phyloP scores from a whole-genome alignment of 2,329 filamentous ascomycete species.

The Arthrinium phaeospermum region DNA sequence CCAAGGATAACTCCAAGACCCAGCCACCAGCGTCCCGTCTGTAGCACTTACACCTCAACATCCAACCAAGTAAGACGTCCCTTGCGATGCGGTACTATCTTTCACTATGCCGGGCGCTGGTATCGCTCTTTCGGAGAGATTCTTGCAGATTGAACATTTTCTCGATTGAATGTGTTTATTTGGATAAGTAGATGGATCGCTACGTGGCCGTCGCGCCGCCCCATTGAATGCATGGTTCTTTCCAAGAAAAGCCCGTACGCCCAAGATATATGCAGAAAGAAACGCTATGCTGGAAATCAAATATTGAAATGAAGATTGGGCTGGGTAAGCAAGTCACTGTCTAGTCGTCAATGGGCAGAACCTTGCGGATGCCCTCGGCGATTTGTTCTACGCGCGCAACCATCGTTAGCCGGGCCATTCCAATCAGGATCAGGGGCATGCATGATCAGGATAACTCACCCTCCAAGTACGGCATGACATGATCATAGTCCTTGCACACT shows the following conservation, averaged over 20 bases:
- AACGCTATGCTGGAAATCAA: not conserved
- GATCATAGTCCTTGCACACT: constrained; percentile 34
- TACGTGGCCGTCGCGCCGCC: not conserved
- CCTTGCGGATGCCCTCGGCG: constrained; percentile 24
- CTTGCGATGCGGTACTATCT: not conserved
- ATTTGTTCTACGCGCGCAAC: constrained; percentile 23
- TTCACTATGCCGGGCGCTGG: not conserved
- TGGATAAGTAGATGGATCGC: not conserved
- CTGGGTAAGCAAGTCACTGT: too few species aligned
- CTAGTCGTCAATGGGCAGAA: constrained; percentile 29
- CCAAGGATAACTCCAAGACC: not conserved
- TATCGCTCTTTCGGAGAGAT: not conserved
- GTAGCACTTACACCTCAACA: not conserved
- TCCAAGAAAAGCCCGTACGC: not conserved
- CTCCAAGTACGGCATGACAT: constrained; percentile 31
- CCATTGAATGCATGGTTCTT: not conserved
- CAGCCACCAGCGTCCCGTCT: not conserved
- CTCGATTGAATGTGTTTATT: not conserved
- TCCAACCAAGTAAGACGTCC: not conserved
- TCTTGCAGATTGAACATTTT: not conserved
- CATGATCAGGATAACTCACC: constrained; percentile 24
- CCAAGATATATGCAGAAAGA: constrained; percentile 9
- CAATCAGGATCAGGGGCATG: too few species aligned
- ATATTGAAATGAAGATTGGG: not conserved
- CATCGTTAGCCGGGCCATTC: not conserved